These are phyloP conservation scores for Heterobasidion parviporum DNA, from an alignment of 1,284 basidiomycete genomes.

Conservation along the genomic window DNA sequence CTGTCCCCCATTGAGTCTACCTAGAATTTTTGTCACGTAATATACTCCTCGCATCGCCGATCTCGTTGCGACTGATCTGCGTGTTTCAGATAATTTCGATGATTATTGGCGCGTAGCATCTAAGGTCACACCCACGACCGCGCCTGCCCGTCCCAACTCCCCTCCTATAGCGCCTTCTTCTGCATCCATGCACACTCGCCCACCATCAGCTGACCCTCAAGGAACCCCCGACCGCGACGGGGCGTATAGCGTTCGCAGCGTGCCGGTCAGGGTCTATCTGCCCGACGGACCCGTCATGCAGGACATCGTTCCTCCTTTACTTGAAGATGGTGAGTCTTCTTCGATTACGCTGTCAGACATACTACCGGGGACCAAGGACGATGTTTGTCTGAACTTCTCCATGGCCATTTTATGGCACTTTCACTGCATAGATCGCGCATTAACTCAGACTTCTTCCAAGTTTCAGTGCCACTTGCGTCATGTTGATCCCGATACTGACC, in stretches of 20 bases:
- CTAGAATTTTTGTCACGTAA: neutral
- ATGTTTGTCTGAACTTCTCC: no score
- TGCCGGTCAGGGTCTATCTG: conserved; percentile 86
- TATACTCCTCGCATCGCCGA: neutral
- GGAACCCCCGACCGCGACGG: conserved; percentile 56
- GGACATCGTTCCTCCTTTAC: conserved; percentile 74
- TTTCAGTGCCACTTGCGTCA: no score
- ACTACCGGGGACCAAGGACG: no score
- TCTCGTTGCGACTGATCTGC: conserved; percentile 1
- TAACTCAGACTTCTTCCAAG: no score
- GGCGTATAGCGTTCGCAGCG: conserved; percentile 77
- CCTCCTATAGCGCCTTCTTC: conserved; percentile 39
- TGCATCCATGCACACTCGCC: conserved; percentile 40
- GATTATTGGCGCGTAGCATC: conserved; percentile 88
- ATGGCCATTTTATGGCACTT: no score
- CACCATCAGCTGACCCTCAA: conserved; percentile 60
- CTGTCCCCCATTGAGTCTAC: conserved; percentile 3
- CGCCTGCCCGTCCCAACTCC: conserved; percentile 35
- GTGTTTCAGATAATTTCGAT: conserved; percentile 78
- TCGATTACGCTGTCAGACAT: no score
- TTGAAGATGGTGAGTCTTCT: conserved; percentile 51
- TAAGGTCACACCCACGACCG: conserved; percentile 68
- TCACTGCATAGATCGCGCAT: no score
- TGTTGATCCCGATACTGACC: neutral
- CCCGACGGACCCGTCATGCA: conserved; percentile 90